Conservation (phyloP, 768 basidiomycete genomes). For the Postia placenta region DNA sequence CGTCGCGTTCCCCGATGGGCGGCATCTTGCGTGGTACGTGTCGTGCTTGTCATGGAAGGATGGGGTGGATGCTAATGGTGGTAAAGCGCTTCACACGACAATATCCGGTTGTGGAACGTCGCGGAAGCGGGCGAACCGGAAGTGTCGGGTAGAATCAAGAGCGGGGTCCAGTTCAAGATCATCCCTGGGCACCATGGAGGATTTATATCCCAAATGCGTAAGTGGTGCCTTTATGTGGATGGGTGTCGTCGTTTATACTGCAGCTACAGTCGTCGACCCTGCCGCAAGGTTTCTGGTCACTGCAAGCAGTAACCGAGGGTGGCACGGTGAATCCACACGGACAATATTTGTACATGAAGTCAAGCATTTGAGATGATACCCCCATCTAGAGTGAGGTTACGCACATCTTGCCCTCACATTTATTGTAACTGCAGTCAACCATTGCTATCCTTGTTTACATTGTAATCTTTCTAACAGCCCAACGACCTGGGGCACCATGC, state of each 20-base stretch:
- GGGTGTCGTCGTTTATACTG: not conserved
- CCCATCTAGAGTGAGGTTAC: no score
- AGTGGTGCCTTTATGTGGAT: conserved; percentile 11
- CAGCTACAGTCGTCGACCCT: conserved; percentile 71
- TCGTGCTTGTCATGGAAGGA: conserved; percentile 6
- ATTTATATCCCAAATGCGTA: conserved; percentile 88
- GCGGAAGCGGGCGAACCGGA: conserved; percentile 70
- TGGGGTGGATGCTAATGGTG: conserved; percentile 4
- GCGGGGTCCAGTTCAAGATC: conserved; percentile 86
- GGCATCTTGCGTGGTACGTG: conserved; percentile 82
- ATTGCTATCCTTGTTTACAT: no score
- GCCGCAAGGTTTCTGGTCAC: conserved; percentile 81
- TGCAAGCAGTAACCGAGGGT: conserved; percentile 90
- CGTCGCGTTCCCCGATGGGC: conserved; percentile 85
- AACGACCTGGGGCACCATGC: no score
- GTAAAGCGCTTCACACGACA: conserved; percentile 82
- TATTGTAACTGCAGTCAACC: no score
- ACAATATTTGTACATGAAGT: conserved; percentile 92
- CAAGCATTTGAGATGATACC: conserved; percentile 31
- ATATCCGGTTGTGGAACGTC: conserved; percentile 91
- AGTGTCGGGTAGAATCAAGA: conserved; percentile 50
- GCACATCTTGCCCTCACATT: no score
- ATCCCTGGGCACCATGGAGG: conserved; percentile 96
- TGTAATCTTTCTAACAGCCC: no score
- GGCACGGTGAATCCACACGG: conserved; percentile 86